Evolutionary conservation across 495 filamentous ascomycete genomes (phyloP), one percentile per base, ranked within the genome.

Genomic region (Penicillium steckii): DNA sequence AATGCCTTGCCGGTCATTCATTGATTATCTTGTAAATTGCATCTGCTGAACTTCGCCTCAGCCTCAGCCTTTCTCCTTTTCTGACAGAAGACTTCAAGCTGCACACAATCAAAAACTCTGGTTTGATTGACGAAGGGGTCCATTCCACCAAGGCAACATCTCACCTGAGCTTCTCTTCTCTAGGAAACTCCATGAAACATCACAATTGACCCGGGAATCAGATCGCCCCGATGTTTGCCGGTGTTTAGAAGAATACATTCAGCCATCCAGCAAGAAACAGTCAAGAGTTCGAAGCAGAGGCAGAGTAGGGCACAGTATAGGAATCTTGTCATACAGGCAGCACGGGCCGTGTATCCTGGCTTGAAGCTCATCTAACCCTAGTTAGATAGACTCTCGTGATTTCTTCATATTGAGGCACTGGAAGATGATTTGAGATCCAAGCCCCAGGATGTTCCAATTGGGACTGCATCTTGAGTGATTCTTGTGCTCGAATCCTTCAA

Each of bases 371-470:
- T n/a, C n/a, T n/a, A n/a, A n/a, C n/a, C n/a, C n/a, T n/a, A n/a
- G n/a, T n/a, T n/a, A n/a, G n/a, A n/a, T n/a, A n/a, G n/a, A n/a
- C n/a, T 37, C 33, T 8, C 18, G 18, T 12, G 33, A 15, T 6
- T 17, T 15, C 15, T 15, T 7, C 5, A 8, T 37, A 15, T n/a
- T 37, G 33, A n/a, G 5, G 15, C 15, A 15, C 18, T 21, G 37
- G 38, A 44, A 41, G 33, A 42, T 42, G 3, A 29, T 18, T 19
- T 48, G 22, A 57, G 47, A 55, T 53, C n/a, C 55, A 46, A 42
- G 33, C 38, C 37, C 47, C 32, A 40, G n/a, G n/a, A 21, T 38
- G 59, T 62, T 62, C 52, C 47, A 55, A 62, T 62, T 62, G 53
- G 59, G 59, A 52, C 59, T 52, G 58, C 50, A 32, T 57, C 32